Evolutionary conservation across 129 eudicot species (phyloP), one percentile per base, ranked within the genome.

Genomic region (Flaveria robusta): DNA sequence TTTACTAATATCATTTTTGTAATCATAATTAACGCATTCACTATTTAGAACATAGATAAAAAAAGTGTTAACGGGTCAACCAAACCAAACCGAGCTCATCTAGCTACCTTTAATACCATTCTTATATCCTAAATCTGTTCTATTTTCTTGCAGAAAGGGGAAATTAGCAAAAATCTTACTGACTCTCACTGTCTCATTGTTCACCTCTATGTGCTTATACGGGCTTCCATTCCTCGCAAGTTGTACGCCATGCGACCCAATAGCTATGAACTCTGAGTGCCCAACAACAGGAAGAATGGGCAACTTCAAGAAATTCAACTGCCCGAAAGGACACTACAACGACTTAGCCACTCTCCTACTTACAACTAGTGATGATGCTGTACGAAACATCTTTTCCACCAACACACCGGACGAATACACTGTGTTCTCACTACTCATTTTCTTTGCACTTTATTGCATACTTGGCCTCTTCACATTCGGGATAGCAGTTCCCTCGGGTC

Each of bases 401-500:
- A 86, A 89, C 81, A 91, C 98, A 47, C 74, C 90, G 3, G 68
- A 59, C 15, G 92, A 94, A 81, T 91, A 84, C 82, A 27, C 82
- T 1, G 68, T 78, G 24, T 75, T 49, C 26, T 86, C 98, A 77
- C 87, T 94, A 9, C 0, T 73, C 9, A 84, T 91, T 84, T 94
- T 87, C 86, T 94, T 94, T 66, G 83, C 42, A n/a, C 81, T 91
- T 26, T 94, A 89, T 58, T 91, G 91, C 80, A 83, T 94, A 70
- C 56, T 94, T 67, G 97, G 98, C 49, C 87, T 94, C 76, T 34
- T 94, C 84, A 91, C 97, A 66, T 94, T 91, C 55, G 98, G 98
- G 51, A 91, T 94, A 51, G 97, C 97, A 1, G 96, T 94, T n/a
- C 98, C 98, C 16, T 87, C 98, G 1, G 98, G 98, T 11, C 96